Evolutionary conservation across 2,329 filamentous ascomycete species (phyloP), one percentile per base, ranked within the genome.

Genomic region (Rhytidhysteron rufulum): DNA sequence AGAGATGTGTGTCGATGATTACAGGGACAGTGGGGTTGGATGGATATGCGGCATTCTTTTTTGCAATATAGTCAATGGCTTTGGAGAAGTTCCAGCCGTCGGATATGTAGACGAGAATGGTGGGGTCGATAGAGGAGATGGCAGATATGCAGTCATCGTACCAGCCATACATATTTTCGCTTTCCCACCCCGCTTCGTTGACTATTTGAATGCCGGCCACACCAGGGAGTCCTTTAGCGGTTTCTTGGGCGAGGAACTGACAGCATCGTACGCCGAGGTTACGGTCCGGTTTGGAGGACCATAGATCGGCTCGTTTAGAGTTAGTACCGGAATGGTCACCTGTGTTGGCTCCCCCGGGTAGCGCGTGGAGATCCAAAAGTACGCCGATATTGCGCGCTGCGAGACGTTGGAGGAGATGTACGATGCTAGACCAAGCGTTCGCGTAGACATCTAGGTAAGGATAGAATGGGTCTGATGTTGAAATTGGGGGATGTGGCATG

Each of bases 1-100:
- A 81, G 41, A 72, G 69, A 55, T 81, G 78, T 10, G 77, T 80
- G 47, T 81, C 79, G 19, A 82, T 65, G 17, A 80, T 60, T 6
- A 81, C 66, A 0, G 77, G 75, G 36, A 70, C 71, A 10, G 55
- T 54, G 2, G 56, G 48, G 8, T 47, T 45, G n/a, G 52, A 41
- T 4, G 52, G 51, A 22, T 54, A 48, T 17, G 54, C 53, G 7
- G 59, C 50, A 43, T 71, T 73, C 47, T 69, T 71, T 7, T 52
- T 53, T 17, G 66, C 58, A 3, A 56, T 60, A 65, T 77, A 81
- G 7, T 64, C 54, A 18, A 76, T 46, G 2, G 70, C 69, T 18
- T 62, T 59, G 1, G 50, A 46, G 11, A 80, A 56, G 50, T 80
- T 68, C 76, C 78, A 81, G 1, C 66, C 78, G 51, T 82, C 79